A percentile compares a stretch with the other conserved stretches of the same genome.
Conservation (phyloP, 768 basidiomycete genomes). For the Boletellus ananas region DNA sequence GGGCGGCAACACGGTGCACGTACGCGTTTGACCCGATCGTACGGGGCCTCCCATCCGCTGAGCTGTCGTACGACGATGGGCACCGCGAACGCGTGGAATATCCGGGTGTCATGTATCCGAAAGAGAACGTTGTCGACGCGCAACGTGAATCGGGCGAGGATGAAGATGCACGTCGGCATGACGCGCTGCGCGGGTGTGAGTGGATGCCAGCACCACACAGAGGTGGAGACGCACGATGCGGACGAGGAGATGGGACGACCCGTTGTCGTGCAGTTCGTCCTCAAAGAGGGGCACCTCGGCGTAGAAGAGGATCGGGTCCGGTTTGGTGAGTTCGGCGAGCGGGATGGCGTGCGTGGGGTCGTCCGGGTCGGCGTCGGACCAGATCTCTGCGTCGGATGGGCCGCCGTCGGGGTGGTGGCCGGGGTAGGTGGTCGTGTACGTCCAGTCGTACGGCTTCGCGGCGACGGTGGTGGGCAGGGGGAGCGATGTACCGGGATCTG, state of each 20-base stretch:
- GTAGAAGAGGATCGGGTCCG: constrained; percentile 97
- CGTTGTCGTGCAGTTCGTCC: constrained; percentile 97
- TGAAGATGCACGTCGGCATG: constrained; percentile 93
- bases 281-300: constrained; percentile 94
- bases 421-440: constrained; percentile 85
- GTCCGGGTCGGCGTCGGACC: constrained; percentile 55
- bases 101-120: constrained; percentile 80
- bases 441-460: constrained; percentile 96
- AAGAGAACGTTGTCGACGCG: constrained; percentile 95
- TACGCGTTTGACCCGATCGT: constrained; percentile 76
- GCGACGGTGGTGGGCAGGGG: constrained; percentile 68
- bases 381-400: constrained; percentile 29
- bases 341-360: constrained; percentile 69
- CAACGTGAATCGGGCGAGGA: constrained; percentile 86
- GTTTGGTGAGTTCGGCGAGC: constrained; percentile 76
- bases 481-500: constrained; percentile 56
- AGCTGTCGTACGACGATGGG: constrained; percentile 73
- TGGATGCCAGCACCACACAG: not conserved
- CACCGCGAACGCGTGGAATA: constrained; percentile 80
- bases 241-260: constrained; percentile 77
- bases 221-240: constrained; percentile 65
- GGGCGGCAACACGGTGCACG: constrained; percentile 16
- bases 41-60: constrained; percentile 89
- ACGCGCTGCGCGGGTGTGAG: constrained; percentile 61
- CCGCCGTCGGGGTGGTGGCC: constrained; percentile 44